Evolutionary conservation across 2,329 filamentous ascomycete species (phyloP).

Genomic region (Ophiosphaerella herpotricha): DNA sequence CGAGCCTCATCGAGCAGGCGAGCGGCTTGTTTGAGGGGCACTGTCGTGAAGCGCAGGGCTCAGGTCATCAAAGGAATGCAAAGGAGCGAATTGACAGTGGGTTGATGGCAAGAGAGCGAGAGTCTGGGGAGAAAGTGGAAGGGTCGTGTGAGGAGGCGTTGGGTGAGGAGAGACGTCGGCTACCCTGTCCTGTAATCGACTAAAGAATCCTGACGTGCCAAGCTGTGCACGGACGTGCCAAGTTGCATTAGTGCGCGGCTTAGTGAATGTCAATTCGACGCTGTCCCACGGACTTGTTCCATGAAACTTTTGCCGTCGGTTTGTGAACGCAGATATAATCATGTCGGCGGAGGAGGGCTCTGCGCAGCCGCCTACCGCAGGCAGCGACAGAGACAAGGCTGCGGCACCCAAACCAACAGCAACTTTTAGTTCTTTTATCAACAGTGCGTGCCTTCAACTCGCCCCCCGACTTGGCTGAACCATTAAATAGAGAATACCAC

Average conservation of each 20-base stretch:
- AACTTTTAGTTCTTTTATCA: constrained; percentile 37
- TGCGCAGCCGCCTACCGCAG: constrained; percentile 13
- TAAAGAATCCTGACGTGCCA: constrained; percentile 9
- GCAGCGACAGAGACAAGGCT: constrained; percentile 26
- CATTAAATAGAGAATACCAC: constrained; percentile 44
- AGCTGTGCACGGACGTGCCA: neutral
- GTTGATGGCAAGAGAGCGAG: constrained; percentile 28
- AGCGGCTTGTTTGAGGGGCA: constrained; percentile 29
- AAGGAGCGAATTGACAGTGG: constrained; percentile 5
- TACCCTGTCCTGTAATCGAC: constrained; percentile 6
- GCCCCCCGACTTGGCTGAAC: constrained; percentile 19
- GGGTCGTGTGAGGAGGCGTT: constrained; percentile 35
- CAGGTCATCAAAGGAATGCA: constrained; percentile 21
- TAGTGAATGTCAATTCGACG: no score
- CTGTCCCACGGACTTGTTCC: no score
- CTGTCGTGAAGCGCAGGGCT: constrained; percentile 22
- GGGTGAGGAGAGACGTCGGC: constrained; percentile 18
- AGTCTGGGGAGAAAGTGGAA: constrained; percentile 16
- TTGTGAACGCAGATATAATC: neutral
- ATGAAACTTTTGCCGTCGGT: no score
- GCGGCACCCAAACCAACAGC: constrained; percentile 21
- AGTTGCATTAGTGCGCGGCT: constrained; percentile 1
- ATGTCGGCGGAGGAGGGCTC: constrained; percentile 37
- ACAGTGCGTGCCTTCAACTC: constrained; percentile 26
- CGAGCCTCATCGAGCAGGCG: constrained; percentile 79